Percentiles rank a stretch among this genome's conserved stretches.
phyloP scores from a whole-genome alignment of 176 grass and related monocot genomes.

The Carex myosuroides region DNA sequence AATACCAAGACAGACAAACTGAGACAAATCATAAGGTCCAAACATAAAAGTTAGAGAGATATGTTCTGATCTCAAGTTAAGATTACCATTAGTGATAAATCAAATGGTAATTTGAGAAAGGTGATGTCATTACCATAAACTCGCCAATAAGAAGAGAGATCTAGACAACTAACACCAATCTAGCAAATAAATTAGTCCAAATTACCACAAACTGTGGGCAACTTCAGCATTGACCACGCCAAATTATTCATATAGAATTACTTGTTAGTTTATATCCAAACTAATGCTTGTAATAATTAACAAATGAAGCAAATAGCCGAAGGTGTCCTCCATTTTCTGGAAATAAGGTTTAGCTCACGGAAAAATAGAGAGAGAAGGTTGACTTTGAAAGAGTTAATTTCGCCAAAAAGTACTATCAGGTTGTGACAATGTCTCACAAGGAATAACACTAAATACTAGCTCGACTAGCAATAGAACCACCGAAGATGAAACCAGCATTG shows the following conservation, averaged over 20 bases:
- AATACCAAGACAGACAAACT: neutral
- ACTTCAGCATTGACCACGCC: neutral
- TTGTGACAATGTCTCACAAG: too few species aligned
- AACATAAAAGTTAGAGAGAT: neutral
- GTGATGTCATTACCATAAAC: neutral
- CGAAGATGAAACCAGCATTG: neutral
- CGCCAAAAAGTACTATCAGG: too few species aligned
- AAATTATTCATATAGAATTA: neutral
- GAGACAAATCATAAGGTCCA: neutral
- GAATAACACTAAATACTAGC: too few species aligned
- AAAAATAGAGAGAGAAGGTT: neutral
- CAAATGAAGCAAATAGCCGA: too few species aligned
- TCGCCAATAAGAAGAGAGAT: too few species aligned
- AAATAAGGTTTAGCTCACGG: neutral
- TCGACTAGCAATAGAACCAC: too few species aligned
- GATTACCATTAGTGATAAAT: neutral
- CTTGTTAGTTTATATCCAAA: neutral
- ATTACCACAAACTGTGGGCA: neutral
- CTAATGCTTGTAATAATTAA: neutral
- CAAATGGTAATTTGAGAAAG: neutral
- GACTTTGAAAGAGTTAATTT: too few species aligned
- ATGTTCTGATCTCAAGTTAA: neutral
- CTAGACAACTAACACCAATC: neutral
- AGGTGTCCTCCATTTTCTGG: neutral
- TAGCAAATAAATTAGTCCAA: neutral